phyloP scores from a whole-genome alignment of 495 filamentous ascomycete species.

The Lindgomyces ingoldianus region DNA sequence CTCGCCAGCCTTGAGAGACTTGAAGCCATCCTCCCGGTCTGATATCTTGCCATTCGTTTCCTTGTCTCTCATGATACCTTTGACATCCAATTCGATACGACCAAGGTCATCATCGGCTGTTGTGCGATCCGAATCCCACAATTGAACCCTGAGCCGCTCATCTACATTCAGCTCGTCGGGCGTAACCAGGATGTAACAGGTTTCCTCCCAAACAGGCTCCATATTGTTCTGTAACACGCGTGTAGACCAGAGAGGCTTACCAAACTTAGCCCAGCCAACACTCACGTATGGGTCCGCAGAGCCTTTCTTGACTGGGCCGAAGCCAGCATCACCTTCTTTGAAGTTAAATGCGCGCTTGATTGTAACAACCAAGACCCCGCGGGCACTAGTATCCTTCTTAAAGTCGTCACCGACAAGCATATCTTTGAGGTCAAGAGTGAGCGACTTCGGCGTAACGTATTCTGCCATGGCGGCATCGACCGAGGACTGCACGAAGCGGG shows the following conservation, averaged over 20 bases:
- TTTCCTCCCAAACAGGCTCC: conserved; percentile 70
- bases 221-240: conserved; percentile 64
- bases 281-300: conserved; percentile 69
- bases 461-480: conserved; percentile 69
- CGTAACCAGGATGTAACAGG: conserved; percentile 62
- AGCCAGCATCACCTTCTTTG: conserved; percentile 63
- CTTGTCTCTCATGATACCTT: conserved; percentile 59
- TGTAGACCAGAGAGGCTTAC: conserved; percentile 65
- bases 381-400: conserved; percentile 67
- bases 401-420: conserved; percentile 75
- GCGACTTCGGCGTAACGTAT: conserved; percentile 72
- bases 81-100: conserved; percentile 65
- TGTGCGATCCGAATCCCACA: conserved; percentile 71
- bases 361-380: conserved; percentile 64
- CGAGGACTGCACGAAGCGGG: conserved; percentile 69
- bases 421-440: conserved; percentile 70
- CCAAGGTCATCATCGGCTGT: conserved; percentile 75
- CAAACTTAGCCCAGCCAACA: conserved; percentile 74
- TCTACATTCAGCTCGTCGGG: conserved; percentile 70
- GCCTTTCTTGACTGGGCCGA: conserved; percentile 57
- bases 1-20: conserved; percentile 60
- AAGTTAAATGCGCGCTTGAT: conserved; percentile 66
- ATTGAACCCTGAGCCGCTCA: conserved; percentile 65
- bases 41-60: conserved; percentile 57
- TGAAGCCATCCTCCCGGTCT: conserved; percentile 61